Base-by-base conservation (phyloP, 371 early-diverging fungal species). In the Mortierella sp. region DNA sequence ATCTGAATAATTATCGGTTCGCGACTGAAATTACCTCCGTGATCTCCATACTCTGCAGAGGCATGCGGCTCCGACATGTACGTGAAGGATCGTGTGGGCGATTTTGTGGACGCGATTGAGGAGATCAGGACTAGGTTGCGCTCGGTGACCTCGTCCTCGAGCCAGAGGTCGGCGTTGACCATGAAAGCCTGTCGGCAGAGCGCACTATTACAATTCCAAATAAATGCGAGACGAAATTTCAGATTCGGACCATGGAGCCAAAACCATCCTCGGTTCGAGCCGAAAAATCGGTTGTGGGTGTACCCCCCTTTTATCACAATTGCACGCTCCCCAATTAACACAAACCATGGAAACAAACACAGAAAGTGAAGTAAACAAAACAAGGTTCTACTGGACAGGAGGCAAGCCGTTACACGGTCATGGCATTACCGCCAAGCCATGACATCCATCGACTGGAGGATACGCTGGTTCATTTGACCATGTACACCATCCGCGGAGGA, bases 111-210 rank as follows among this genome's bases (percentile, higher is more conserved):
- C 14, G 79, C 64, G 22, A 79, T 70, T 9, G 79, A 70, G 8
- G 79, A 79, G 34, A 74, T 61, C 65, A 74, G 34, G 58, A 79
- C 76, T 31, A 79, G 29, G 41, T 75, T 79, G 34, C 75, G 53
- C 68, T 79, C 80, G 19, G 76, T 72, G 22, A 65, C 43, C 44
- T 75, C 76, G 50, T 79, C 80, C 40, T 79, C 80, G n/a, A 75
- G 44, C 80, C 80, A 79, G 24, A 79, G 80, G 64, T 79, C 80
- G 4, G 80, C 80, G 47, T 71, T 79, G 40, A 79, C 76, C 26
- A 79, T 72, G 47, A 79, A 79, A 2, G 68, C 55, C 41, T 74
- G 74, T 29, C 71, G 39, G 31, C 64, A 72, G 16, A 79, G 44
- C 8, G 26, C 55, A 19, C 76, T 79, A 55, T 52, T 70, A n/a